A percentile compares a stretch with the other conserved stretches of the same genome.
These are phyloP conservation scores for Plantago major DNA, from an alignment of 257 asterid genomes.

Conservation along the genomic window DNA sequence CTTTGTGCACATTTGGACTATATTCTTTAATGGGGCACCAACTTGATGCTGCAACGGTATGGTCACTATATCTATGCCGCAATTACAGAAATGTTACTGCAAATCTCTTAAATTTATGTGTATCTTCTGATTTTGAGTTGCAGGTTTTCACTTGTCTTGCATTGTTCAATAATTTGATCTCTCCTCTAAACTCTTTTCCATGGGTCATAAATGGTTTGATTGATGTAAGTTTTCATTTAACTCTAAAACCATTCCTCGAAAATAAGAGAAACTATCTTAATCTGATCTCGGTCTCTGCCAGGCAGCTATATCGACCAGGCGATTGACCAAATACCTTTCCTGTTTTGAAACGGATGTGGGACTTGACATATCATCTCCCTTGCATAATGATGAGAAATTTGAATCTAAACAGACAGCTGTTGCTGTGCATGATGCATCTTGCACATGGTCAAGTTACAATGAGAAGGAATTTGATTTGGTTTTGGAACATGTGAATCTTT, in stretches of 20 bases:
- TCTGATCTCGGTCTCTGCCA: constrained; percentile 23
- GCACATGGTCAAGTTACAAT: constrained; percentile 81
- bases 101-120: background rate
- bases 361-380: constrained; percentile 21
- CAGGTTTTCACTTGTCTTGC: constrained; percentile 99
- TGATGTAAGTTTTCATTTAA: constrained; percentile 55
- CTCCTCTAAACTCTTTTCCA: constrained; percentile 97
- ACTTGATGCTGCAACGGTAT: constrained; percentile 98
- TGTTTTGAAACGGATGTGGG: constrained; percentile 46
- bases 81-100: constrained; percentile 1
- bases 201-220: constrained; percentile 99
- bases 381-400: constrained; percentile 27
- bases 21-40: constrained; percentile 82
- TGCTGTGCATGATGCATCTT: constrained; percentile 56
- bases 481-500: constrained; percentile 50
- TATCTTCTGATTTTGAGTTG: constrained; percentile 23
- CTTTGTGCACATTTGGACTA: constrained; percentile 89
- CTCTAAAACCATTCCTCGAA: background rate
- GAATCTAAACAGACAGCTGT: constrained; percentile 43
- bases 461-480: constrained; percentile 51
- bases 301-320: constrained; percentile 84
- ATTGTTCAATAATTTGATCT: constrained; percentile 81
- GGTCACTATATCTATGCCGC: background rate
- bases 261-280: constrained; percentile 7
- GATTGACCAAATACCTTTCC: constrained; percentile 74